phyloP scores from a whole-genome alignment of 805 yeast genomes.

The Candida succiphila region DNA sequence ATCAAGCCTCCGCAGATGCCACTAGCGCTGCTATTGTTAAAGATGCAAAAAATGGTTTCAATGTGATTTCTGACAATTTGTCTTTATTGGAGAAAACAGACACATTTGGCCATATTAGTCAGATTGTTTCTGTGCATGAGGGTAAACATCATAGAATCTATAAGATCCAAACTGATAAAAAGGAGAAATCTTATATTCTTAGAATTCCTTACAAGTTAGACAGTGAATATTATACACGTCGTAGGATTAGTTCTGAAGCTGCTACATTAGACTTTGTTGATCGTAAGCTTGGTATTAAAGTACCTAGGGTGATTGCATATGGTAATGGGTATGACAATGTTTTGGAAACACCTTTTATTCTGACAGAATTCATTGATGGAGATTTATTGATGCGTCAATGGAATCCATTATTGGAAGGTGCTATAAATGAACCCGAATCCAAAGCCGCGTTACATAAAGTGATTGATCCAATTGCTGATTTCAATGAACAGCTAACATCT shows the following conservation, averaged over 20 bases:
- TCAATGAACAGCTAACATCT: conserved; percentile 14
- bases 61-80: conserved; percentile 13
- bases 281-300: conserved; percentile 52
- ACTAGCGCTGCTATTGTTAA: too few relatives aligned
- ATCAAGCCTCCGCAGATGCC: not conserved
- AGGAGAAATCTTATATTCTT: conserved; percentile 45
- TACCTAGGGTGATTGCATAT: conserved; percentile 66
- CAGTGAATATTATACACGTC: conserved; percentile 51
- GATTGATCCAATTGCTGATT: conserved; percentile 62
- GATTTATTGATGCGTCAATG: conserved; percentile 79
- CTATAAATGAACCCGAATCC: conserved; percentile 36
- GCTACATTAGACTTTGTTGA: conserved; percentile 84
- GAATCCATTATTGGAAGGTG: conserved; percentile 71
- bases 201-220: conserved; percentile 81
- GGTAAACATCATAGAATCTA: conserved; percentile 91
- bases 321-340: conserved; percentile 55
- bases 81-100: conserved; percentile 4
- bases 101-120: conserved; percentile 34
- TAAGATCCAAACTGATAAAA: conserved; percentile 46
- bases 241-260: conserved; percentile 77
- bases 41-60: conserved; percentile 7
- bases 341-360: conserved; percentile 62
- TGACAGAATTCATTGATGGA: conserved; percentile 76
- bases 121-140: conserved; percentile 80
- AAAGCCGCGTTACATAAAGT: conserved; percentile 45